A percentile compares a stretch with the other conserved stretches of the same genome.
These are phyloP conservation scores for Coemansia sp. DNA, from an alignment of 192 early-diverging fungal genomes.

Conservation along the genomic window DNA sequence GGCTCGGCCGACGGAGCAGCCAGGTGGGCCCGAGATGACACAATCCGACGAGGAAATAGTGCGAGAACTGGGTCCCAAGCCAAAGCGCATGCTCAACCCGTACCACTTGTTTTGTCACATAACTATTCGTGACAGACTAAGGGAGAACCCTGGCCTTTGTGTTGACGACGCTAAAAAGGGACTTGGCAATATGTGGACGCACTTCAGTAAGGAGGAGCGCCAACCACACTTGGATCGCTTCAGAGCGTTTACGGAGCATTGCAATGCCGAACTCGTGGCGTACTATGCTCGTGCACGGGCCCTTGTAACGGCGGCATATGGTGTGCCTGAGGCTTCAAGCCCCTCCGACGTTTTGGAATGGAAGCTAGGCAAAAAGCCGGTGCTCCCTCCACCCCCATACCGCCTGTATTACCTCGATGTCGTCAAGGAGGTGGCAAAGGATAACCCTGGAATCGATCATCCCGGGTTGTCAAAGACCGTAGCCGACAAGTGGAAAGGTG, in stretches of 20 bases:
- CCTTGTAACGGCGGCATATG: no score
- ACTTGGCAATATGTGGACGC: background rate
- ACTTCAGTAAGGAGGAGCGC: background rate
- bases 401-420: no score
- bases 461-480: no score
- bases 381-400: no score
- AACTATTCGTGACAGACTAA: background rate
- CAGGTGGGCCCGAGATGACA: background rate
- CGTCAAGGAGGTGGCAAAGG: no score
- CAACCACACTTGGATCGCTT: background rate
- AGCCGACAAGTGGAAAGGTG: no score
- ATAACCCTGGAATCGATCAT: no score
- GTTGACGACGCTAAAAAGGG: no score
- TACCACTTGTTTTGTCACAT: no score
- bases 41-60: background rate
- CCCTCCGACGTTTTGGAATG: no score
- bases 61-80: background rate
- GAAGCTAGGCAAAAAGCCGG: no score
- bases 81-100: background rate
- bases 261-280: background rate
- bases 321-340: no score
- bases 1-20: background rate
- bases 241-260: background rate
- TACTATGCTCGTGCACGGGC: background rate
- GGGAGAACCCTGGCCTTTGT: background rate